Evolutionary conservation across 148 eudicot species (phyloP), one percentile per base, ranked within the genome.

Genomic region (Talinum fruticosum): DNA sequence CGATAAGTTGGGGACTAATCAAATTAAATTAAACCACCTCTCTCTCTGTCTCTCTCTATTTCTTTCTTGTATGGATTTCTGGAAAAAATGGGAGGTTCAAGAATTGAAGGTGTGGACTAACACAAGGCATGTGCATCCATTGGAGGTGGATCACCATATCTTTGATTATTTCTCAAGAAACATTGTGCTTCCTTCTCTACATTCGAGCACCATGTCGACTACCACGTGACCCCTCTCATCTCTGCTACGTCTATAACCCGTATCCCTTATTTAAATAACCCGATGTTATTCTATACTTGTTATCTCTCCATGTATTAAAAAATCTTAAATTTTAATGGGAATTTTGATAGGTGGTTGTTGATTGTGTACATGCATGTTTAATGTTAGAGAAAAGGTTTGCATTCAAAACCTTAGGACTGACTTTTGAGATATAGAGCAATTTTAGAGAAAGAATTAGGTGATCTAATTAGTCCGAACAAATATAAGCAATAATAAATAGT

Each of bases 141-240:
- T 69, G 33, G 35, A 73, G 77, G 73, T 76, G 72, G n/a, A n/a
- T n/a, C n/a, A 76, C 77, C 74, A 81, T 72, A 59, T 78, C 85
- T 82, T 83, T n/a, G 79, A 75, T 71, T 75, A 75, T 53, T 71
- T 79, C 68, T 75, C 75, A 74, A 70, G 78, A 62, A 59, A 74
- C 47, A 41, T 82, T 75, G 68, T 69, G 80, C 75, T 71, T 53
- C 74, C 78, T 79, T 53, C 82, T 83, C 85, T 79, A 35, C 59
- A 72, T 79, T 76, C 85, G 79, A 83, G 85, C 83, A 76, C 68
- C 45, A 83, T 82, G 82, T 83, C 85, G 72, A 76, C 41, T 21
- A 2, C 23, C 85, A 83, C 85, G 85, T 76, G 80, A 83, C 78
- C 73, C 47, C 30, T 38, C 76, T 74, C 79, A 72, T 79, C 77